Percentiles rank a stretch among this genome's conserved stretches.
Evolutionary conservation across 1,284 basidiomycete genomes (phyloP).

Genomic region (Malassezia vespertilionis): DNA sequence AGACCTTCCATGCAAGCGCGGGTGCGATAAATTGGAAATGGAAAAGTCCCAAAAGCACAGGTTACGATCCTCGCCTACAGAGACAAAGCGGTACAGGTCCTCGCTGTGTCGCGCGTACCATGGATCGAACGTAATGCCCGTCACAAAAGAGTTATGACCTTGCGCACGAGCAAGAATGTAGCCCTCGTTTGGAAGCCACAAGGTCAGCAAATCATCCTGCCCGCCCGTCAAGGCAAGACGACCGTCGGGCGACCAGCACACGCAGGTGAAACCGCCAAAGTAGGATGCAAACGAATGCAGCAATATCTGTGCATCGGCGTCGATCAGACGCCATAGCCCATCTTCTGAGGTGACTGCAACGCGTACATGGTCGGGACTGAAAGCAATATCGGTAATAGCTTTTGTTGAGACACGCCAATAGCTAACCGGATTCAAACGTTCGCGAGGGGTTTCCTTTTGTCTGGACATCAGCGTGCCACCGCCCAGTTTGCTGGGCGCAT

Average conservation of each 20-base stretch:
- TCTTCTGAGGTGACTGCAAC: slow-evolving; percentile 36
- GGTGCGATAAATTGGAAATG: too few relatives aligned
- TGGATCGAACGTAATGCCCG: slow-evolving; percentile 77
- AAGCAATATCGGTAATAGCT: slow-evolving; percentile 34
- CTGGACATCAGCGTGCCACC: slow-evolving; percentile 9
- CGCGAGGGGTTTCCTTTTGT: slow-evolving; percentile 23
- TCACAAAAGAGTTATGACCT: slow-evolving; percentile 89
- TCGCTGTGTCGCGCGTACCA: slow-evolving; percentile 54
- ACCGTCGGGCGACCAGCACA: slow-evolving; percentile 89
- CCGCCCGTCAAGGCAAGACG: slow-evolving; percentile 78
- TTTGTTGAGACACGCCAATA: slow-evolving; percentile 29
- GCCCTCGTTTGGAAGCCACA: slow-evolving; percentile 34
- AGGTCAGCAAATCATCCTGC: slow-evolving; percentile 81
- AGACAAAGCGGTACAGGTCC: slow-evolving; percentile 33
- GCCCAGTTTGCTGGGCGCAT: background rate
- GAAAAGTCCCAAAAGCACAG: slow-evolving; percentile 42
- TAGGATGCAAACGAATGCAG: slow-evolving; percentile 33
- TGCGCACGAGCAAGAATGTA: slow-evolving; percentile 83
- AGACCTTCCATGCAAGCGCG: too few relatives aligned
- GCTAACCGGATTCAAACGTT: slow-evolving; percentile 32
- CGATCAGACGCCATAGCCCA: slow-evolving; percentile 33
- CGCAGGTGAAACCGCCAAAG: slow-evolving; percentile 57
- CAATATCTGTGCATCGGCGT: slow-evolving; percentile 18
- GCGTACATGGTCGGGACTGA: slow-evolving; percentile 31
- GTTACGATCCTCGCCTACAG: slow-evolving; percentile 40